These are phyloP conservation scores for Russula earlei DNA, from an alignment of 768 basidiomycete species.

Conservation along the genomic window DNA sequence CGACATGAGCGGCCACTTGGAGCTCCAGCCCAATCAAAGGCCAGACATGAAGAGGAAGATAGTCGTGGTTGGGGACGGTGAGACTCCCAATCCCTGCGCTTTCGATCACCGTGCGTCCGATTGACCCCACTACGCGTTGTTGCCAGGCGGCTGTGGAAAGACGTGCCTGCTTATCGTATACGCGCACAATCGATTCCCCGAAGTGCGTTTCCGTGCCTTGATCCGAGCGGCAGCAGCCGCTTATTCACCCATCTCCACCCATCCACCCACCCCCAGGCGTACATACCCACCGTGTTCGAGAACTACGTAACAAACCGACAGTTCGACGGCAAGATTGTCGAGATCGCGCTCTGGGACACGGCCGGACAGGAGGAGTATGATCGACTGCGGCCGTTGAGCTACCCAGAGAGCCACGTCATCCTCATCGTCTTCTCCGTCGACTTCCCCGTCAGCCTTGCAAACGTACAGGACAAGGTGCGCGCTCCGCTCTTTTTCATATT, in stretches of 20 bases:
- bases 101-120: conserved; percentile 13
- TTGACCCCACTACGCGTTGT: conserved; percentile 12
- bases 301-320: conserved; percentile 85
- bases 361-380: conserved; percentile 98
- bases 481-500: neutral
- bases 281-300: conserved; percentile 90
- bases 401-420: conserved; percentile 84
- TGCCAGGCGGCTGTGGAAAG: conserved; percentile 74
- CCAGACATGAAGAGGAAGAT: conserved; percentile 83
- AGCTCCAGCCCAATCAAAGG: conserved; percentile 23
- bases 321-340: conserved; percentile 82
- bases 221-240: conserved; percentile 12
- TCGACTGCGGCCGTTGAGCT: conserved; percentile 73
- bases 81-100: conserved; percentile 26
- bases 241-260: conserved; percentile 1
- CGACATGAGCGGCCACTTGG: conserved; percentile 14
- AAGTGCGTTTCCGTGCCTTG: conserved; percentile 45
- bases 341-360: conserved; percentile 97
- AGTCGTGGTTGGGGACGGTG: conserved; percentile 83
- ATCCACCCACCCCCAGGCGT: conserved; percentile 43
- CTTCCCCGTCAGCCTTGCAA: conserved; percentile 83
- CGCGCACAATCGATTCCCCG: conserved; percentile 92
- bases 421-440: conserved; percentile 92
- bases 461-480: conserved; percentile 81
- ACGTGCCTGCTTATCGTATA: conserved; percentile 95